A percentile compares a stretch with the other conserved stretches of the same genome.
Conservation (phyloP, 2,329 filamentous ascomycete species). For the Cytospora leucostoma region DNA sequence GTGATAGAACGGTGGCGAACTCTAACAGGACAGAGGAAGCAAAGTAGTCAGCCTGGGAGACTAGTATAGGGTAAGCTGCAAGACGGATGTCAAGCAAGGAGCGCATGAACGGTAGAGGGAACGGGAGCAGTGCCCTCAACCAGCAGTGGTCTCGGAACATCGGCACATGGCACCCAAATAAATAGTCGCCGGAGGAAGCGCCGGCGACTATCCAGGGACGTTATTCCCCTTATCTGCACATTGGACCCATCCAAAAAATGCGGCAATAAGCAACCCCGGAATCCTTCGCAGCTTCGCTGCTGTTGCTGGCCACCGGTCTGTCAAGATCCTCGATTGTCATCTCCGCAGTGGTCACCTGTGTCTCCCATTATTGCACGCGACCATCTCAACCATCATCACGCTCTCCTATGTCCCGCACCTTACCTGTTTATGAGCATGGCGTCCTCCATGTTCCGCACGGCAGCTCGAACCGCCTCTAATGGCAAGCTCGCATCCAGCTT, state of each 20-base stretch:
- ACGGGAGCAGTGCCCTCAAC: too few relatives aligned
- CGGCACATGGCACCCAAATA: too few relatives aligned
- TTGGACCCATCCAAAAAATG: too few relatives aligned
- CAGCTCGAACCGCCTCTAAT: slow-evolving; percentile 9
- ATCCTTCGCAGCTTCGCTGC: too few relatives aligned
- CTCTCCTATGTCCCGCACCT: not conserved
- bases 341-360: not conserved
- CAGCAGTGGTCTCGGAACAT: too few relatives aligned
- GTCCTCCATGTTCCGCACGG: slow-evolving; percentile 5
- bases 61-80: not conserved
- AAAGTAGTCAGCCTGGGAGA: not conserved
- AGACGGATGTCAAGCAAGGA: not conserved
- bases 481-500: slow-evolving; percentile 6
- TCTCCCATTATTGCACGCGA: not conserved
- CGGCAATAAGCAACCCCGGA: too few relatives aligned
- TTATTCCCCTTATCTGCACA: too few relatives aligned
- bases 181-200: too few relatives aligned
- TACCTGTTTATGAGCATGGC: slow-evolving; percentile 1
- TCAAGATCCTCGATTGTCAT: not conserved
- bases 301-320: not conserved
- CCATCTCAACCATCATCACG: not conserved
- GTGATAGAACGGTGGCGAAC: not conserved
- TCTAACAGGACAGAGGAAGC: not conserved
- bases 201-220: too few relatives aligned
- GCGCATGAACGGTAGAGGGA: too few relatives aligned